Evolutionary conservation across 805 yeast genomes (phyloP).

Genomic region (Scheffersomyces lignosus): DNA sequence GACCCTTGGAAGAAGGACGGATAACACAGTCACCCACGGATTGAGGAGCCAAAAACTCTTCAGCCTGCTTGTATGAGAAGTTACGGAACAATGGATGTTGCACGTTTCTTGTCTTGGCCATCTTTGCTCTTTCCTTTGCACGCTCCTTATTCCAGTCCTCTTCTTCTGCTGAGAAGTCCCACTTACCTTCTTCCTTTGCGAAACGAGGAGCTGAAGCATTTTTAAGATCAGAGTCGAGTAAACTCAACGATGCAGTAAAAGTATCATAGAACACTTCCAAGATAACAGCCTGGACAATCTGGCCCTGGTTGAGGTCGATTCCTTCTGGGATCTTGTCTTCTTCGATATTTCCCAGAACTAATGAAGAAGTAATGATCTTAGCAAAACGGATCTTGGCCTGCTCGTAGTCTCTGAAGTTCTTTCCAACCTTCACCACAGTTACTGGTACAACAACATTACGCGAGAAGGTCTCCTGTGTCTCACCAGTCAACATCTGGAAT

Average conservation of each 20-base stretch:
- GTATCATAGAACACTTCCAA: constrained; percentile 67
- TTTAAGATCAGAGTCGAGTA: constrained; percentile 64
- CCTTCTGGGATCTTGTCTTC: constrained; percentile 47
- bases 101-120: constrained; percentile 71
- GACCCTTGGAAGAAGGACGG: constrained; percentile 91
- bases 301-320: constrained; percentile 55
- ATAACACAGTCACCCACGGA: constrained; percentile 90
- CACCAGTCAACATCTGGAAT: constrained; percentile 89
- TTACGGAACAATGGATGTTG: constrained; percentile 91
- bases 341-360: constrained; percentile 45
- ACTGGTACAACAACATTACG: constrained; percentile 77
- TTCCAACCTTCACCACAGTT: constrained; percentile 66
- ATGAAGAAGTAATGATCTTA: constrained; percentile 41
- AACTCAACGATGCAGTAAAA: constrained; percentile 71
- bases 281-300: constrained; percentile 84
- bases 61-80: constrained; percentile 85
- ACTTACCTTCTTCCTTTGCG: constrained; percentile 59
- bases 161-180: constrained; percentile 80
- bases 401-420: constrained; percentile 53
- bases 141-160: constrained; percentile 59
- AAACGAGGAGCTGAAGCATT: constrained; percentile 50
- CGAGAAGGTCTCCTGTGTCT: constrained; percentile 65
- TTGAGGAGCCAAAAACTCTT: constrained; percentile 84
- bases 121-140: constrained; percentile 63
- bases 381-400: constrained; percentile 43